Base-by-base conservation (phyloP, 2,329 filamentous ascomycete genomes). In the Acephala macrosclerotiorum region DNA sequence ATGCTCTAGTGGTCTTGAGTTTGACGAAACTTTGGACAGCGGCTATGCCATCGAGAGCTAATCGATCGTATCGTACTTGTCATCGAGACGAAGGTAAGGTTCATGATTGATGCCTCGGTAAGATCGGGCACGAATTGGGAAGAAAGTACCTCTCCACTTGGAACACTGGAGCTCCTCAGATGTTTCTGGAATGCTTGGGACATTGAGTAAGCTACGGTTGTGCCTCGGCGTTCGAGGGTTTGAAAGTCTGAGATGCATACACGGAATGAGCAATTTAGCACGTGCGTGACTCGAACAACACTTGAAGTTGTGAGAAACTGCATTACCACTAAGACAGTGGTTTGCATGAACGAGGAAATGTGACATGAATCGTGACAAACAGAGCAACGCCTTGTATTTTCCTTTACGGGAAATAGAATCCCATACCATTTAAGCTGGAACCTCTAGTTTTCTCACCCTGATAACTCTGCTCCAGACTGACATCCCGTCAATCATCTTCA, bases 351-450 rank as follows among this genome's bases (percentile, higher is more conserved):
- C 18, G 4, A 33, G 29, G 16, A 42, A 18, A 42, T 42, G 16
- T 42, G 40, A 18, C 40, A 42, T 42, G 40, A 42, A 42, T 42
- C n/a, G 40, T 42, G 40, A 42, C 14, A 25, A 33, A 53, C 25
- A 53, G 49, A 16, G 12, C 7, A 53, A 53, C 49, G 49, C 49
- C 49, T 53, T 22, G 49, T 53, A 53, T 53, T 53, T 53, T 53
- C 49, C 14, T 53, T 12, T 22, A 16, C 14, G 22, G 18, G 49
- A 53, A 33, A 33, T 11, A 53, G 14, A 33, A 49, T 22, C 26
- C 49, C 25, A 53, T 29, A 29, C 14, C 49, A 53, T 25, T 53
- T 29, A 53, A 53, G 26, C 49, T 53, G 49, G 49, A 33, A 29
- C 25, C 49, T 53, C 49, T 53, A 53, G 49, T 29, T 29, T 29